Evolutionary conservation across 306 rosid species (phyloP).

Genomic region (Ceratonia siliqua): DNA sequence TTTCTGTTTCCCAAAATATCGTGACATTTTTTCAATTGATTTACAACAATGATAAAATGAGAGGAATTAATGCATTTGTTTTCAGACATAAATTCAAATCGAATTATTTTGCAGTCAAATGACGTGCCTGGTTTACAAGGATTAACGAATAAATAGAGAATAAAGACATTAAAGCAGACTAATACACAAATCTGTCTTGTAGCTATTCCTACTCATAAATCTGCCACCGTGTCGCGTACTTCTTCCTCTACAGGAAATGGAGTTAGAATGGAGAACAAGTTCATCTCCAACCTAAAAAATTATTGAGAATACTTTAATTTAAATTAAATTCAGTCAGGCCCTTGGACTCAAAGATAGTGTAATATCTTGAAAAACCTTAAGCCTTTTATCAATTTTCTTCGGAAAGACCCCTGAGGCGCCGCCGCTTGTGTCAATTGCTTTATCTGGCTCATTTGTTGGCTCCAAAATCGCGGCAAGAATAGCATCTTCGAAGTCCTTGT

Average conservation of each 20-base stretch:
- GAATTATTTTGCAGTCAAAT: slow-evolving; percentile 37
- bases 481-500: slow-evolving; percentile 89
- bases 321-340: slow-evolving; percentile 47
- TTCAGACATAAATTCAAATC: not conserved
- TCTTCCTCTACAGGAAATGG: slow-evolving; percentile 26
- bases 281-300: slow-evolving; percentile 71
- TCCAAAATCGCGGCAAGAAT: slow-evolving; percentile 75
- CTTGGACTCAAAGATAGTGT: slow-evolving; percentile 90
- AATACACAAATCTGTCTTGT: not conserved
- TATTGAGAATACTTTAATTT: slow-evolving; percentile 21
- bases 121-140: slow-evolving; percentile 41
- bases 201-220: slow-evolving; percentile 25
- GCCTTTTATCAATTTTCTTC: slow-evolving; percentile 79
- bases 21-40: too few species aligned
- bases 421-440: slow-evolving; percentile 5
- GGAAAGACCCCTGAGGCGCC: slow-evolving; percentile 26
- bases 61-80: not conserved
- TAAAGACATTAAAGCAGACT: slow-evolving; percentile 15
- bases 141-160: slow-evolving; percentile 22
- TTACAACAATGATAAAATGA: not conserved
- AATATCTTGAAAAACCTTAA: slow-evolving; percentile 83
- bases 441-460: slow-evolving; percentile 43
- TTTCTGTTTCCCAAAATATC: too few species aligned
- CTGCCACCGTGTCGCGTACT: not conserved
- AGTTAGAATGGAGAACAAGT: slow-evolving; percentile 85